phyloP scores from a whole-genome alignment of 306 rosid species.

The Rosa chinensis region DNA sequence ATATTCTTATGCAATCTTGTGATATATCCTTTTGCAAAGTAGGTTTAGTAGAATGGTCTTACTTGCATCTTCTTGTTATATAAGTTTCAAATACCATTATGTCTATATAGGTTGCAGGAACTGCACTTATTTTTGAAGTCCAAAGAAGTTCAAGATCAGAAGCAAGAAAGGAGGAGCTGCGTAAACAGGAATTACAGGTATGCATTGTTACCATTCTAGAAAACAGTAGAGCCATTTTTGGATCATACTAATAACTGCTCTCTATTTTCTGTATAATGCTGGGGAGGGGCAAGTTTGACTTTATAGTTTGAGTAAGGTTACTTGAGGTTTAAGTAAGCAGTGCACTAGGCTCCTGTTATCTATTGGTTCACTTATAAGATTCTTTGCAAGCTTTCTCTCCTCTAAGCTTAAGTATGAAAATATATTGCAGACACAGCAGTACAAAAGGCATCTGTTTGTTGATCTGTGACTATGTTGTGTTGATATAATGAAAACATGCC shows the following conservation, averaged over 20 bases:
- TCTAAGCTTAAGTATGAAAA: neutral
- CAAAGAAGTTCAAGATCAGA: constrained; percentile 54
- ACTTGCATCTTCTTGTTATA: neutral
- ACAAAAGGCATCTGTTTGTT: neutral
- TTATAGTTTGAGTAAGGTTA: neutral
- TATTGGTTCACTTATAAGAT: neutral
- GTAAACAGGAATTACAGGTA: constrained; percentile 46
- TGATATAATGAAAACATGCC: neutral
- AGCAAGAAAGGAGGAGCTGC: constrained; percentile 53
- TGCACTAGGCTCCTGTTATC: neutral
- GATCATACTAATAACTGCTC: neutral
- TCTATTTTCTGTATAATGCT: neutral
- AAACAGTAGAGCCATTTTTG: neutral
- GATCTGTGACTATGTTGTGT: neutral
- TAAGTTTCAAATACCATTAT: neutral
- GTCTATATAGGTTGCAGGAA: constrained; percentile 43
- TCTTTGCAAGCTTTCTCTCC: neutral
- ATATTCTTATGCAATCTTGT: neutral
- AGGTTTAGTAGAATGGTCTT: neutral
- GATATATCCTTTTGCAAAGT: neutral
- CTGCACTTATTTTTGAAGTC: constrained; percentile 52
- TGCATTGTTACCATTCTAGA: neutral
- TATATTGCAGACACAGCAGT: neutral
- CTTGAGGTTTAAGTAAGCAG: neutral
- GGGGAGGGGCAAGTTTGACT: neutral